These are phyloP conservation scores for Sindora glabra DNA, from an alignment of 306 rosid genomes.

Conservation along the genomic window DNA sequence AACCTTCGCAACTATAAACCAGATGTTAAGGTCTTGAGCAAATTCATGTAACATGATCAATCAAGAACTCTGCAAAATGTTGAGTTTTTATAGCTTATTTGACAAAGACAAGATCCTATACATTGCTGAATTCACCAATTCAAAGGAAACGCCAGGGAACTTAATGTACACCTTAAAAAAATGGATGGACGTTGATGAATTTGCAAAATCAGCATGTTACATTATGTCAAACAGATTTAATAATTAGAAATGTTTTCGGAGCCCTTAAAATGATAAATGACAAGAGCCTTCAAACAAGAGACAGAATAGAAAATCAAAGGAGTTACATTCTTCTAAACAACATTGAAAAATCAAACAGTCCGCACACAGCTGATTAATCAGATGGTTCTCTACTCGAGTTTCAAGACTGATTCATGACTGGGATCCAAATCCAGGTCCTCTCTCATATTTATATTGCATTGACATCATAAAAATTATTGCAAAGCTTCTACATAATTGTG, in stretches of 20 bases:
- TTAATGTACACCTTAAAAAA: background rate
- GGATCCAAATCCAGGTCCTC: conserved; percentile 9
- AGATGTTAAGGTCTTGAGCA: background rate
- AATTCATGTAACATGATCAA: no score
- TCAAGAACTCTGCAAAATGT: no score
- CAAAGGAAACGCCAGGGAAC: background rate
- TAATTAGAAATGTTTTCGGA: background rate
- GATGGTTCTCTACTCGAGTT: conserved; percentile 4
- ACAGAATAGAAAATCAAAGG: background rate
- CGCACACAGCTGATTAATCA: background rate
- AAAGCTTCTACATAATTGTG: background rate
- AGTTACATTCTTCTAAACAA: background rate
- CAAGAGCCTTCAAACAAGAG: background rate
- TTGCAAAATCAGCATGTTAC: no score
- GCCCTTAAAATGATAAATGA: background rate
- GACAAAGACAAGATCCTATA: background rate
- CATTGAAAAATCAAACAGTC: conserved; percentile 8
- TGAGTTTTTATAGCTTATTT: no score
- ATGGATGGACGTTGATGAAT: no score
- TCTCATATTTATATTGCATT: background rate
- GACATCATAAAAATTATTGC: conserved; percentile 11
- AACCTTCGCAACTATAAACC: background rate
- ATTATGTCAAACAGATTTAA: no score
- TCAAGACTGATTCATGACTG: conserved; percentile 6
- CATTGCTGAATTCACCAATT: background rate